Base-by-base conservation (phyloP, 2,329 filamentous ascomycete species). In the Aspergillus calidoustus region DNA sequence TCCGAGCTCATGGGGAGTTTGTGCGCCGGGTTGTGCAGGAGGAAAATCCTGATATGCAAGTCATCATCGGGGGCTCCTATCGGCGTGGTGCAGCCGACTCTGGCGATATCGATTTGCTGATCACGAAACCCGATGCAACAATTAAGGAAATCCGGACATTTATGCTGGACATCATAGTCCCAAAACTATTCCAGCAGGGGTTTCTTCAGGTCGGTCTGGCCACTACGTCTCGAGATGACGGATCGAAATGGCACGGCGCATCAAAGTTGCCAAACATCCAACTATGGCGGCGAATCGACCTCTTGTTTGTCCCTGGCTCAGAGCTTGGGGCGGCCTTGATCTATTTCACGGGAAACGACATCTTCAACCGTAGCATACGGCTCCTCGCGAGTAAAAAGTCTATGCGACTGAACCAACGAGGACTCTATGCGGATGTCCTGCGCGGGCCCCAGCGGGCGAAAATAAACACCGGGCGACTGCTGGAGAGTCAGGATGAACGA, bases 261-360 rank as follows among this genome's bases (percentile, higher is more conserved):
- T 95, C 90, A 44, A 86, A 88, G 11, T 80, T 96, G 0, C 90
- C 91, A 0, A 69, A 54, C 43, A 80, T 71, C 64, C 80, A 80
- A 0, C 74, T 85, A 0, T 97, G 92, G 93, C 85, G 93, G 8
- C 86, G 93, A 2, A 89, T 97, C 63, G 93, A 97, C 72, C 85
- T 97, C 22, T 80, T 97, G 1, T 84, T 96, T 4, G 93, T 97
- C 0, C 93, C 93, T 0, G 88, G 88, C 67, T 81, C 85, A 2
- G 89, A 97, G 75, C 83, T 92, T 54, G 94, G 94, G 1, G 93
- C 91, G 0, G 93, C 93, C 0, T 74, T 97, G 64, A 85, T 97
- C n/a, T 97, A 97, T 73, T 98, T 97, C 72, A 97, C 94, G 0
- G 94, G 94, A 1, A 95, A 97, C 68, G 93, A 97, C 73, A 90